These are phyloP conservation scores for Xylariales sp. DNA, from an alignment of 2,329 filamentous ascomycete species.

Conservation along the genomic window DNA sequence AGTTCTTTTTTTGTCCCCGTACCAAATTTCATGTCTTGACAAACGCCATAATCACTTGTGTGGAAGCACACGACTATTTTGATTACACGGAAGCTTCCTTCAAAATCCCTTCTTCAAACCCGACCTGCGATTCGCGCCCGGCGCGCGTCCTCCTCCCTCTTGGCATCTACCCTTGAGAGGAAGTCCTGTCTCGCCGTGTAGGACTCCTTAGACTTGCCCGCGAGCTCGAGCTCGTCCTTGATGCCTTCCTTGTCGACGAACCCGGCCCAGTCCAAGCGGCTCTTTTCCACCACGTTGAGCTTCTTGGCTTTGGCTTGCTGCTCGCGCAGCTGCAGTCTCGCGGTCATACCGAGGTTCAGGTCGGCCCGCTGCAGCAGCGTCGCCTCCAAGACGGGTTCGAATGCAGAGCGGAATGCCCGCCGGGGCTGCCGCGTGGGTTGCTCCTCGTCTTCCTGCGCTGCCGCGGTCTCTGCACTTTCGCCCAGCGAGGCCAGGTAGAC, in stretches of 20 bases:
- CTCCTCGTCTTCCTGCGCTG: conserved; percentile 20
- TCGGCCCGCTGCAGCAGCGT: conserved; percentile 43
- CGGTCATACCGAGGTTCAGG: conserved; percentile 52
- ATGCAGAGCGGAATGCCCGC: conserved; percentile 56
- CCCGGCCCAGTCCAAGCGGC: conserved; percentile 68
- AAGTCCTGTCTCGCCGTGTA: conserved; percentile 62
- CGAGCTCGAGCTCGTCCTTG: conserved; percentile 62
- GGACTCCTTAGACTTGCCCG: conserved; percentile 60
- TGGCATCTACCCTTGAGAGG: conserved; percentile 58
- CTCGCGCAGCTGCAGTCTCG: conserved; percentile 42
- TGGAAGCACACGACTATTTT: no score
- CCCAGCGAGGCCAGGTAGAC: conserved; percentile 55
- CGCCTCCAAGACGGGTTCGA: conserved; percentile 54
- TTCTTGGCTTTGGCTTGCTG: conserved; percentile 54
- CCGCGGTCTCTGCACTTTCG: conserved; percentile 19
- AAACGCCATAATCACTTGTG: no score
- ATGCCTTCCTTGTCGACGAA: conserved; percentile 69
- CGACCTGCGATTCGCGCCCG: conserved; percentile 43
- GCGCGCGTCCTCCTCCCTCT: conserved; percentile 57
- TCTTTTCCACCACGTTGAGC: conserved; percentile 68
- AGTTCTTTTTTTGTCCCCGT: no score
- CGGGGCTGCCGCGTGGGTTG: conserved; percentile 41
- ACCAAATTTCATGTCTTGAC: no score
- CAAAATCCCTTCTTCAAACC: no score
- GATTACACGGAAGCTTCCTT: no score